Evolutionary conservation across 805 yeast genomes (phyloP).

Genomic region (Pachysolen tannophilus): DNA sequence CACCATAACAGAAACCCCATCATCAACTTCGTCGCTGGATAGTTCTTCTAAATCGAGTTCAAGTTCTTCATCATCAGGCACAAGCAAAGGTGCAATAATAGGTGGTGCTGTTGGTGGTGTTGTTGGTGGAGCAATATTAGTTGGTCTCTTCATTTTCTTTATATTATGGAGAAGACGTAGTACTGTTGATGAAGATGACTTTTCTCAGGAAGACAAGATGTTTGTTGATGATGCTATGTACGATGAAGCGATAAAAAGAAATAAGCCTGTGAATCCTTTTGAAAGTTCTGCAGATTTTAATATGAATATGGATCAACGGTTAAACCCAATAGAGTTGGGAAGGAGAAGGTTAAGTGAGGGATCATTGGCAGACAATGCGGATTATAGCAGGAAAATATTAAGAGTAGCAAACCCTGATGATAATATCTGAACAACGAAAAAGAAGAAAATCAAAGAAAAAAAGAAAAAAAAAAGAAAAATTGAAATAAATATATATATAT

Average conservation of each 20-base stretch:
- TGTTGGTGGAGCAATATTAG: conserved; percentile 20
- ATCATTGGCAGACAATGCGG: conserved; percentile 78
- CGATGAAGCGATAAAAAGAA: conserved; percentile 48
- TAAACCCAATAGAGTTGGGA: conserved; percentile 73
- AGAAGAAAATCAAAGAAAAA: too few species aligned
- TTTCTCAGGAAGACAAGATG: conserved; percentile 29
- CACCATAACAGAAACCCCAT: conserved; percentile 10
- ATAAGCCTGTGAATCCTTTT: conserved; percentile 48
- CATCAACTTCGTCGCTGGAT: conserved; percentile 12
- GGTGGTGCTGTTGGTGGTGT: conserved; percentile 31
- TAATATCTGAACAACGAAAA: conserved; percentile 18
- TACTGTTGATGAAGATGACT: conserved; percentile 21
- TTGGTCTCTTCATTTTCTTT: conserved; percentile 24
- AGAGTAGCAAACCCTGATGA: conserved; percentile 88
- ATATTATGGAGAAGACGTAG: conserved; percentile 27
- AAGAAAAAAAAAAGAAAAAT: too few species aligned
- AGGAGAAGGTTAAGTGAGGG: conserved; percentile 82
- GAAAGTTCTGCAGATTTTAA: conserved; percentile 48
- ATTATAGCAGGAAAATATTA: conserved; percentile 70
- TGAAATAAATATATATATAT: too few species aligned
- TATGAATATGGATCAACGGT: conserved; percentile 45
- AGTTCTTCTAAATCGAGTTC: conserved; percentile 19
- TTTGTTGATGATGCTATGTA: conserved; percentile 46
- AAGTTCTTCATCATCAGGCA: conserved; percentile 2
- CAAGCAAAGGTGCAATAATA: conserved; percentile 25